phyloP scores from a whole-genome alignment of 257 asterid genomes.

The Echites panduratus region DNA sequence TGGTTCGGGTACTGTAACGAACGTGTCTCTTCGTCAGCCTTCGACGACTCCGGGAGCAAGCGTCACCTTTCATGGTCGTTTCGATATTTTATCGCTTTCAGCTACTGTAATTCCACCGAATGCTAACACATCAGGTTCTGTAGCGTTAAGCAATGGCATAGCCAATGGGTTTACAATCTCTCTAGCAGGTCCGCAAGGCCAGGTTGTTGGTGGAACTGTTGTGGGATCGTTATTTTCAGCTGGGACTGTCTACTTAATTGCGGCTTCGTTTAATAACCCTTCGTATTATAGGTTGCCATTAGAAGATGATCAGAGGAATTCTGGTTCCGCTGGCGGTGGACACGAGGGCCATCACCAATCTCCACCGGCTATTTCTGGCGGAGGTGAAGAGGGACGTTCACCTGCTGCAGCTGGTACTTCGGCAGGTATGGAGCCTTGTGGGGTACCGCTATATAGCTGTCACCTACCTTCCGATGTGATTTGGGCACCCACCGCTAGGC shows the following conservation, averaged over 20 bases:
- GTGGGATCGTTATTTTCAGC: slow-evolving; percentile 61
- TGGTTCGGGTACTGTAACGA: slow-evolving; percentile 50
- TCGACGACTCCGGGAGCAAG: slow-evolving; percentile 56
- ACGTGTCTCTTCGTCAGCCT: slow-evolving; percentile 63
- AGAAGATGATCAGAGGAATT: slow-evolving; percentile 31
- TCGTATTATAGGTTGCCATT: slow-evolving; percentile 41
- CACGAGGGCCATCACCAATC: slow-evolving; percentile 21
- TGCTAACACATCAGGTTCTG: not conserved
- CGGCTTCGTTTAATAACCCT: slow-evolving; percentile 60
- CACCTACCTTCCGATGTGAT: slow-evolving; percentile 47
- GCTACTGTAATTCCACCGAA: slow-evolving; percentile 39
- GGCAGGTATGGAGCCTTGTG: slow-evolving; percentile 17
- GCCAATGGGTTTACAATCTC: slow-evolving; percentile 49
- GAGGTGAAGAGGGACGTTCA: slow-evolving; percentile 28
- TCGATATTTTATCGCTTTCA: slow-evolving; percentile 63
- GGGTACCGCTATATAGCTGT: slow-evolving; percentile 25
- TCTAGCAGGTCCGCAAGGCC: slow-evolving; percentile 78
- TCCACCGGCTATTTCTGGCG: slow-evolving; percentile 33
- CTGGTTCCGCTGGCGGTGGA: slow-evolving; percentile 20
- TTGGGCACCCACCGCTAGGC: slow-evolving; percentile 60
- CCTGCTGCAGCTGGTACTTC: slow-evolving; percentile 8
- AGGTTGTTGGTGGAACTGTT: slow-evolving; percentile 70
- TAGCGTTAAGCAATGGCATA: slow-evolving; percentile 13
- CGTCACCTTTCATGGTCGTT: slow-evolving; percentile 70
- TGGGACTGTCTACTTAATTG: slow-evolving; percentile 51